Evolutionary conservation across 495 filamentous ascomycete genomes (phyloP).

Genomic region (Mytilinidion resinicola): DNA sequence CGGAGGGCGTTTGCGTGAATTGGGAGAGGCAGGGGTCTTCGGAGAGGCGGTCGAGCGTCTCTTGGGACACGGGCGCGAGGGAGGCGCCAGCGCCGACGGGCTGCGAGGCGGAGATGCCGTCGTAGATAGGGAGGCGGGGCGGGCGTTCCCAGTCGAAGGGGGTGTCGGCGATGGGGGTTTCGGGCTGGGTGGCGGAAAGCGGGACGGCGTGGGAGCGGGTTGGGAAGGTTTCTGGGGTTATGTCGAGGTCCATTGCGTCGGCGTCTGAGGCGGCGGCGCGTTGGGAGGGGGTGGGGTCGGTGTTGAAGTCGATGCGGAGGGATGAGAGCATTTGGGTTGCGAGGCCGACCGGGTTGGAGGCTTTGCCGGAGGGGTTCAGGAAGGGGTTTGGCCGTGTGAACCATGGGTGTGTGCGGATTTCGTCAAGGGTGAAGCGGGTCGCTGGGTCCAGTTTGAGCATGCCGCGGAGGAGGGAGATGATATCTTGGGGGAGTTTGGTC

Average conservation of each 20-base stretch:
- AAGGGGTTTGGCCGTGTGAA: conserved; percentile 78
- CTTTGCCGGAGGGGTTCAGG: conserved; percentile 63
- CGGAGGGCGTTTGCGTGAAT: conserved; percentile 74
- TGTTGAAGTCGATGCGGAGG: conserved; percentile 84
- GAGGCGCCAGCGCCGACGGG: conserved; percentile 25
- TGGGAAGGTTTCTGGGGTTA: conserved; percentile 35
- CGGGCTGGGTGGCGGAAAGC: conserved; percentile 72
- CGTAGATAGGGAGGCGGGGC: conserved; percentile 30
- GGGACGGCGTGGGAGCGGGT: conserved; percentile 10
- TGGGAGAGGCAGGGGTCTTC: conserved; percentile 91
- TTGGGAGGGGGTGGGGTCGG: conserved; percentile 54
- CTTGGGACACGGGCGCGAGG: conserved; percentile 22
- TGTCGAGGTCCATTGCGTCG: conserved; percentile 42
- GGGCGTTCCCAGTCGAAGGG: conserved; percentile 68
- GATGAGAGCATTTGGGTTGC: conserved; percentile 90
- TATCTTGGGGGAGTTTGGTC: conserved; percentile 68
- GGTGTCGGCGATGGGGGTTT: conserved; percentile 60
- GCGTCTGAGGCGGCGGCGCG: conserved; percentile 35
- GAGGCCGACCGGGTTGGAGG: conserved; percentile 72
- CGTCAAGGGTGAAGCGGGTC: conserved; percentile 76
- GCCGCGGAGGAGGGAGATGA: conserved; percentile 79
- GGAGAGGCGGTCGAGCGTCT: conserved; percentile 57
- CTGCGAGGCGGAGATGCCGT: conserved; percentile 47
- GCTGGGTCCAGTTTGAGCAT: conserved; percentile 81
- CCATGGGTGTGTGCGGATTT: conserved; percentile 91